These are phyloP conservation scores for Maudiozyma serrabonitensis DNA, from an alignment of 805 yeast genomes.

Conservation along the genomic window DNA sequence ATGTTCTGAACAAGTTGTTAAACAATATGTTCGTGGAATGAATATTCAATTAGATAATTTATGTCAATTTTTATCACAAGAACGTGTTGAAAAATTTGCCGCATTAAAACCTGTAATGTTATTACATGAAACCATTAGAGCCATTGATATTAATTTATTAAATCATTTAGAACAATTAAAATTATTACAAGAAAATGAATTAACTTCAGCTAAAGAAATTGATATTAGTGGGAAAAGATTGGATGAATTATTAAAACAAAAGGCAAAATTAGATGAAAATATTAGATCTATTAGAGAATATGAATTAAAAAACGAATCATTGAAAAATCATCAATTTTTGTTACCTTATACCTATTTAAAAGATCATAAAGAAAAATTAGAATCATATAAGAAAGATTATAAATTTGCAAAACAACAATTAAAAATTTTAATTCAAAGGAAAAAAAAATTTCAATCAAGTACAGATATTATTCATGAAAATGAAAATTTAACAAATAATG, in stretches of 20 bases:
- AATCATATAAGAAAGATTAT: conserved; percentile 20
- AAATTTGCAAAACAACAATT: conserved; percentile 23
- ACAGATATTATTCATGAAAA: conserved; percentile 8
- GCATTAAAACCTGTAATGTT: conserved; percentile 65
- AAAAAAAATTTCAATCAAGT: conserved; percentile 21
- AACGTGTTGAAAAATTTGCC: conserved; percentile 88
- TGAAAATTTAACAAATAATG: neutral
- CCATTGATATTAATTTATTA: conserved; percentile 56
- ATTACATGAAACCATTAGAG: conserved; percentile 68
- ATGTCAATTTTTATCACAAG: conserved; percentile 93
- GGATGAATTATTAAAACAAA: conserved; percentile 29
- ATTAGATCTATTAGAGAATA: conserved; percentile 40
- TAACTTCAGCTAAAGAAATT: conserved; percentile 31
- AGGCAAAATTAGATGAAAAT: conserved; percentile 36
- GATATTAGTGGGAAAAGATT: conserved; percentile 24
- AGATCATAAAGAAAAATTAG: conserved; percentile 28
- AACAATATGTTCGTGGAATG: conserved; percentile 34
- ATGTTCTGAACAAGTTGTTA: conserved; percentile 38
- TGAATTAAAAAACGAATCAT: conserved; percentile 37
- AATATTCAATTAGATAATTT: conserved; percentile 84
- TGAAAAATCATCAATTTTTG: conserved; percentile 39
- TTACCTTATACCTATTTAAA: conserved; percentile 41
- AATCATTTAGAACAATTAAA: conserved; percentile 49
- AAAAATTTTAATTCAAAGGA: conserved; percentile 16
- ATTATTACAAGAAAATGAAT: conserved; percentile 37